Base-by-base conservation (phyloP, 176 grass and related monocot genomes). In the Pharus latifolius region DNA sequence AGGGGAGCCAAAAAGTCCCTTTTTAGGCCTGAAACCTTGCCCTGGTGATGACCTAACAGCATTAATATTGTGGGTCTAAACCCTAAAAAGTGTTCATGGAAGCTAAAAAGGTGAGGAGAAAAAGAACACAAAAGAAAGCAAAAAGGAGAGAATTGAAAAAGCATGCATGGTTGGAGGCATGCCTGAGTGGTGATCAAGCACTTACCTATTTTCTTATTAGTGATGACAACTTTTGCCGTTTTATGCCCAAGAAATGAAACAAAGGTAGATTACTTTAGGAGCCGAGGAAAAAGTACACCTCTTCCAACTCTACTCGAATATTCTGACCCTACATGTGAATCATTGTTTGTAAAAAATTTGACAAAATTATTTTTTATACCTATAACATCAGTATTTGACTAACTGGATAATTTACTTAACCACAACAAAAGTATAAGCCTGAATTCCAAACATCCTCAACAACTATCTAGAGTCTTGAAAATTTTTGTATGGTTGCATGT, bases 1-100 rank as follows among this genome's bases (percentile, higher is more conserved):
- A 25, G 42, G 51, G 70, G 61, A 58, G 52, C 32, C 61, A 15
- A 82, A 82, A 74, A 33, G 42, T n/a, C 22, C 11, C 53, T 51
- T 82, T 82, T 75, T 52, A 31, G 42, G 70, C 53, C 24, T 23
- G 30, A 22, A 41, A 56, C 27, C 20, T 2, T 66, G 78, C 3
- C 15, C 58, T 65, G 42, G 42, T 31, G 59, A 12, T 70, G 56
- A 15, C 44, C 38, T 73, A 58, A 55, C 10, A 31, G 10, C 78
- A 24, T 54, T 37, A 27, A 19, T 48, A 15, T 16, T 71, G 57
- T 32, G 30, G 78, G n/a, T 73, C 49, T 65, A 72, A 37, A 80
- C 58, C 68, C 49, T 45, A 55, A 65, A 75, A 82, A 31, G 42
- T 13, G 2, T 42, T 31, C 4, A 1, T 26, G 4, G 14, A 32